These are phyloP conservation scores for Logfia minima DNA, from an alignment of 129 eudicot species.

Conservation along the genomic window DNA sequence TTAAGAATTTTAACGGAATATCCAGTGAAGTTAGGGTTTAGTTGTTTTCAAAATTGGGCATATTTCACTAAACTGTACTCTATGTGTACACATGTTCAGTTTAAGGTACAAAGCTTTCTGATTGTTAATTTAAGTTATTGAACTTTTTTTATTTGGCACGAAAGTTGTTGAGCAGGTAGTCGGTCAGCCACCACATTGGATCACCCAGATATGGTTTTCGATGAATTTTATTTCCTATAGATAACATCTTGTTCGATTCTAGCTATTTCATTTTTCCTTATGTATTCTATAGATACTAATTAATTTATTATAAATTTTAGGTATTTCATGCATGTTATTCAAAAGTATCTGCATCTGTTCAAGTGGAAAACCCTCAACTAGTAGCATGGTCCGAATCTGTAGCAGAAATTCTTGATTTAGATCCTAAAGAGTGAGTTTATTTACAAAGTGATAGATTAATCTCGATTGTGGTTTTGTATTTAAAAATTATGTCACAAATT, in stretches of 20 bases:
- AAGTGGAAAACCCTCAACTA: slow-evolving; percentile 87
- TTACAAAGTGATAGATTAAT: background rate
- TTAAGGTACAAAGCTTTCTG: background rate
- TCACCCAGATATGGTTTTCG: too few species aligned
- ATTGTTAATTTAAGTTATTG: background rate
- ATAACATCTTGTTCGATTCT: background rate
- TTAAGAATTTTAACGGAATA: too few species aligned
- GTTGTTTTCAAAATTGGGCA: background rate
- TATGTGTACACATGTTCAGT: background rate
- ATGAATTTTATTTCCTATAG: background rate
- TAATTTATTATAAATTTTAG: slow-evolving; percentile 25
- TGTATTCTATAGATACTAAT: background rate
- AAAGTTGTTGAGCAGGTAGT: too few species aligned
- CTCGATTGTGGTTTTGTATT: background rate
- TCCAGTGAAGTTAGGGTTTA: background rate
- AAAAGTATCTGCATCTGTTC: slow-evolving; percentile 83
- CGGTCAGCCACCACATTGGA: background rate
- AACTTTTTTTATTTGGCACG: background rate
- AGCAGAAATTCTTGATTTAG: slow-evolving; percentile 75
- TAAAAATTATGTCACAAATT: background rate
- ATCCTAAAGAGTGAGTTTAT: slow-evolving; percentile 76
- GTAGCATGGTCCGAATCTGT: slow-evolving; percentile 96
- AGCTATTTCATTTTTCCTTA: background rate
- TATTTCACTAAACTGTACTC: background rate
- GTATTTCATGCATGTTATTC: slow-evolving; percentile 87